Conservation (phyloP, 768 basidiomycete genomes). For the Tulasnella sp. region DNA sequence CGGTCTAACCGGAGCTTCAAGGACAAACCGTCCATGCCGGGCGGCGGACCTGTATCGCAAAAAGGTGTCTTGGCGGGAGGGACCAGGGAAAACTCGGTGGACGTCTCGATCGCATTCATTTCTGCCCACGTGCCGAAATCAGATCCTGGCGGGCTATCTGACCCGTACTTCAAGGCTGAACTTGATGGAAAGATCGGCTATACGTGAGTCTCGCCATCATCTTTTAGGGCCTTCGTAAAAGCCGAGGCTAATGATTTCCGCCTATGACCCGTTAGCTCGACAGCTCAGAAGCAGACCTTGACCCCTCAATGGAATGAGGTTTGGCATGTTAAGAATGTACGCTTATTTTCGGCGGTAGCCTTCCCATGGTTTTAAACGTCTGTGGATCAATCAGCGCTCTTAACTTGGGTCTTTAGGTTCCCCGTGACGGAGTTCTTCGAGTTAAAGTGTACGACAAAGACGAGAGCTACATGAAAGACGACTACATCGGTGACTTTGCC, state of each 20-base stretch:
- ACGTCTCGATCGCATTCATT: too few species aligned
- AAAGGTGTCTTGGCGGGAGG: too few species aligned
- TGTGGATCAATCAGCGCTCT: neutral
- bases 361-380: neutral
- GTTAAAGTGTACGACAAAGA: constrained; percentile 66
- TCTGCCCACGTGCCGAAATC: too few species aligned
- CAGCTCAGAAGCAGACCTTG: constrained; percentile 45
- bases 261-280: constrained; percentile 38
- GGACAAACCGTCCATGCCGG: too few species aligned
- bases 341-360: neutral
- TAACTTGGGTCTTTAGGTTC: constrained; percentile 27
- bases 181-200: constrained; percentile 53
- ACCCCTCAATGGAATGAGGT: constrained; percentile 65
- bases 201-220: constrained; percentile 36
- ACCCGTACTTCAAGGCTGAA: constrained; percentile 63
- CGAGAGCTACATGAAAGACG: constrained; percentile 43
- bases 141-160: constrained; percentile 35
- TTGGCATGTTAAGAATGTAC: constrained; percentile 57
- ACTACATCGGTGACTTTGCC: constrained; percentile 43
- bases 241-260: neutral
- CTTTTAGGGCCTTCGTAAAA: neutral
- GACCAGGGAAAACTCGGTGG: too few species aligned
- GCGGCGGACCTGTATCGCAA: too few species aligned
- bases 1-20: too few species aligned
- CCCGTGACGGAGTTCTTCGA: constrained; percentile 43